phyloP scores from a whole-genome alignment of 1,139 yeast species.

The Saccharomyces pastorianus region DNA sequence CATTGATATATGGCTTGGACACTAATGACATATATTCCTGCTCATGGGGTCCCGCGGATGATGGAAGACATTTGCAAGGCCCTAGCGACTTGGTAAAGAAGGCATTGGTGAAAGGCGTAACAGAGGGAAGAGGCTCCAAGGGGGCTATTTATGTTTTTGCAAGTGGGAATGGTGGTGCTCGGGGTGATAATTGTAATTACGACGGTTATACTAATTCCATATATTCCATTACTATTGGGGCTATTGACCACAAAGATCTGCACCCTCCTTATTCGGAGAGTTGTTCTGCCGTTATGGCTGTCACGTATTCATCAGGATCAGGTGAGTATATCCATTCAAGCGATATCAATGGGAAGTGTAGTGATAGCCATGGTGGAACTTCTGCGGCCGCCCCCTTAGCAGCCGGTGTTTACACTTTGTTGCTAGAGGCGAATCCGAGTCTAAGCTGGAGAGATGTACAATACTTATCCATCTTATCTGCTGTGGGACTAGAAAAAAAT shows the following conservation, averaged over 20 bases:
- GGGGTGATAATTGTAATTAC: conserved; percentile 86
- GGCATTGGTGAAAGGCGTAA: conserved; percentile 76
- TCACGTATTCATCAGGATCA: conserved; percentile 86
- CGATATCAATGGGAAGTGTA: conserved; percentile 67
- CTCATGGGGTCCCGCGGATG: conserved; percentile 98
- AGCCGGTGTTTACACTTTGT: conserved; percentile 84
- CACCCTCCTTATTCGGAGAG: conserved; percentile 90
- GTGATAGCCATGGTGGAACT: conserved; percentile 84
- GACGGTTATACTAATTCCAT: conserved; percentile 97
- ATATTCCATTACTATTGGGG: conserved; percentile 90
- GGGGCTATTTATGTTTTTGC: conserved; percentile 95
- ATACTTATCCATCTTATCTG: conserved; percentile 65
- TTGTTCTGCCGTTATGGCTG: conserved; percentile 92
- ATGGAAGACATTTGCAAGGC: conserved; percentile 77
- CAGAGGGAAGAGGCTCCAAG: conserved; percentile 69
- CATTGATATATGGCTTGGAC: conserved; percentile 72
- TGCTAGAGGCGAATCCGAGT: conserved; percentile 71
- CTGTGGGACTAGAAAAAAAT: conserved; percentile 54
- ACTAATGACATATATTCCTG: conserved; percentile 89
- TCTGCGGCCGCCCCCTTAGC: conserved; percentile 99
- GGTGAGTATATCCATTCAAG: conserved; percentile 89
- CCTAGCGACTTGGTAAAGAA: conserved; percentile 73
- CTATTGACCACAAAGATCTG: conserved; percentile 74
- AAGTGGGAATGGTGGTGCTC: conserved; percentile 84
- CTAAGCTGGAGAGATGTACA: conserved; percentile 96